Base-by-base conservation (phyloP, 106 monocot species). In the Dendrobium catenatum region DNA sequence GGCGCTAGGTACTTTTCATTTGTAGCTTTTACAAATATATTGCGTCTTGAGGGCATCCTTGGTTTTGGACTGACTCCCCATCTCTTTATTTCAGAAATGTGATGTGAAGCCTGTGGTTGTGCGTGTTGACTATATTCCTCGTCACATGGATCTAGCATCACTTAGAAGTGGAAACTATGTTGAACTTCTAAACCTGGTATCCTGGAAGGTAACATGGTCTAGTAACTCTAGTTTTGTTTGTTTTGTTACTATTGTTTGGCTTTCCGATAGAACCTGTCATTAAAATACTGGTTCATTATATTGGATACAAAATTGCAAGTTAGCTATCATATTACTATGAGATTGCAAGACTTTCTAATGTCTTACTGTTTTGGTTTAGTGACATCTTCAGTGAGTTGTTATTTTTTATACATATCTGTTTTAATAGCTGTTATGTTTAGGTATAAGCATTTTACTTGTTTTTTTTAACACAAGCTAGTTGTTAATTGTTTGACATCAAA, bases 91-190 rank as follows among this genome's bases (percentile, higher is more conserved):
- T 31, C 88, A 98, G 97, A 98, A 94, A 92, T 94, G 85, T 88
- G 92, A 85, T 67, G 87, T 98, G 76, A 85, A 85, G 78, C 94
- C 94, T 84, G 46, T 93, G 19, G 87, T 98, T 80, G 73, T 98
- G 31, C 84, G 92, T 78, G 80, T 98, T 83, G 94, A 98, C 47
- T 98, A 98, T 84, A 86, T 98, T 84, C 97, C 97, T 81, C 94
- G 85, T 79, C 92, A 93, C 81, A 82, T 94, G 80, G 92, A 98
- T 88, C 84, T 94, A 6, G 80, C 89, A 58, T 87, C 97, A 80
- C 84, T 98, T 33, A 88, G 91, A 84, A 86, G 82, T 81, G 94
- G 97, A 82, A 89, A 89, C 37, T 98, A 94, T 83, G 87, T 88
- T 68, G 90, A 98, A 85, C 90, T 98, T 83, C 87, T 98, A 29